phyloP scores from a whole-genome alignment of 2,329 filamentous ascomycete species.

The Lojkania enalia region DNA sequence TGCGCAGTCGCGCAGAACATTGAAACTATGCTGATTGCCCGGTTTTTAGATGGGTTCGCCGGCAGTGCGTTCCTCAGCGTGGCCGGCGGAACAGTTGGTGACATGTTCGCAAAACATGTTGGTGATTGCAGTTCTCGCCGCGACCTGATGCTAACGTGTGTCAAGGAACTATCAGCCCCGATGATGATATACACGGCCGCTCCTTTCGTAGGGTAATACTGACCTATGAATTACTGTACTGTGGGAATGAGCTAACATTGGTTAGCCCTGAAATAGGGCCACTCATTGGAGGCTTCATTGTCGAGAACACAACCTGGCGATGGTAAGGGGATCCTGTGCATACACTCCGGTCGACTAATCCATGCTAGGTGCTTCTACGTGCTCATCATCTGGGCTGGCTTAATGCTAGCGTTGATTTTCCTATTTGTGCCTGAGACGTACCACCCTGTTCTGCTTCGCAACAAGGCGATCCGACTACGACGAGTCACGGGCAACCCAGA shows the following conservation, averaged over 20 bases:
- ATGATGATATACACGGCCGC: constrained; percentile 73
- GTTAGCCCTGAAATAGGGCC: constrained; percentile 60
- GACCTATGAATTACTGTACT: background rate
- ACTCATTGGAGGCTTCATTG: constrained; percentile 77
- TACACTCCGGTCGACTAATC: constrained; percentile 18
- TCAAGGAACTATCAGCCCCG: constrained; percentile 68
- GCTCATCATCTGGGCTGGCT: constrained; percentile 78
- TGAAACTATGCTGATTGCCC: constrained; percentile 73
- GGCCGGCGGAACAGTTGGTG: constrained; percentile 82
- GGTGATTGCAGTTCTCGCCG: constrained; percentile 12
- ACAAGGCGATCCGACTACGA: constrained; percentile 71
- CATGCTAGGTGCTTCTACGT: constrained; percentile 63
- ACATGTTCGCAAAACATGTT: constrained; percentile 51
- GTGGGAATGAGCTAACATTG: constrained; percentile 10
- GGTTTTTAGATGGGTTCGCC: constrained; percentile 76
- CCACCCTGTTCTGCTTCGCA: constrained; percentile 69
- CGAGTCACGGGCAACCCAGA: constrained; percentile 75
- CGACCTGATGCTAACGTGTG: constrained; percentile 1
- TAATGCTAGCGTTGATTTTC: constrained; percentile 64
- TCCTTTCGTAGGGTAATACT: constrained; percentile 53
- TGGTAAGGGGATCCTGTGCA: constrained; percentile 31
- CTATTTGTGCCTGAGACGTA: constrained; percentile 87
- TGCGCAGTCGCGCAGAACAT: constrained; percentile 81
- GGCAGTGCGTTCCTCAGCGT: constrained; percentile 68
- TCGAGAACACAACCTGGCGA: constrained; percentile 69